Conservation (phyloP, 345 rosid genomes). For the Salix purpurea region DNA sequence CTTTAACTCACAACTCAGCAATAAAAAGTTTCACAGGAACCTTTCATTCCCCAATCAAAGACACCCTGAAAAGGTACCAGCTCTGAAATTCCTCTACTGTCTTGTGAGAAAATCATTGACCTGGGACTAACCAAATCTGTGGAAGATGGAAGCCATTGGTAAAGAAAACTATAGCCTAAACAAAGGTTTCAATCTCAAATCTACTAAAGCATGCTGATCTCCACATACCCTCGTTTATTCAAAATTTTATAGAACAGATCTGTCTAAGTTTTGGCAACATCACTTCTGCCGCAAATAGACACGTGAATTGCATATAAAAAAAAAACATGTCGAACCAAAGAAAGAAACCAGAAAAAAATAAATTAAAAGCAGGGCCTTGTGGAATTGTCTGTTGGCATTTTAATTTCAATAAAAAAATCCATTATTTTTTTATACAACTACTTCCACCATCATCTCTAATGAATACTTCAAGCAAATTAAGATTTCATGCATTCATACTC, state of each 20-base stretch:
- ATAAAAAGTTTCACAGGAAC: background rate
- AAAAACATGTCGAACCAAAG: too few species aligned
- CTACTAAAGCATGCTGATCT: background rate
- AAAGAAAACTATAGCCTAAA: background rate
- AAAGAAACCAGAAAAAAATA: too few species aligned
- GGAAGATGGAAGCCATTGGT: background rate
- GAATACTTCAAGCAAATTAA: background rate
- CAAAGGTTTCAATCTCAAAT: background rate
- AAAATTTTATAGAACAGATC: background rate
- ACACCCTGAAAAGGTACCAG: background rate
- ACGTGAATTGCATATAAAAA: background rate
- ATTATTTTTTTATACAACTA: background rate
- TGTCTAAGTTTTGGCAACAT: background rate
- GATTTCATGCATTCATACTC: background rate
- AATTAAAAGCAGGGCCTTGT: too few species aligned
- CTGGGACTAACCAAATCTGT: background rate
- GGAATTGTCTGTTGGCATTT: too few species aligned
- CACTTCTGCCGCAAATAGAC: background rate
- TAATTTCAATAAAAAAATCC: background rate
- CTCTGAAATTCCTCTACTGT: background rate
- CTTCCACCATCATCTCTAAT: background rate
- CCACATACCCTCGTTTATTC: background rate
- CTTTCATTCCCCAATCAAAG: background rate
- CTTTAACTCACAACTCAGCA: background rate
- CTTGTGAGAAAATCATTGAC: background rate